Conservation (phyloP, 139 green algal species). For the Chlamydomonas eustigma region DNA sequence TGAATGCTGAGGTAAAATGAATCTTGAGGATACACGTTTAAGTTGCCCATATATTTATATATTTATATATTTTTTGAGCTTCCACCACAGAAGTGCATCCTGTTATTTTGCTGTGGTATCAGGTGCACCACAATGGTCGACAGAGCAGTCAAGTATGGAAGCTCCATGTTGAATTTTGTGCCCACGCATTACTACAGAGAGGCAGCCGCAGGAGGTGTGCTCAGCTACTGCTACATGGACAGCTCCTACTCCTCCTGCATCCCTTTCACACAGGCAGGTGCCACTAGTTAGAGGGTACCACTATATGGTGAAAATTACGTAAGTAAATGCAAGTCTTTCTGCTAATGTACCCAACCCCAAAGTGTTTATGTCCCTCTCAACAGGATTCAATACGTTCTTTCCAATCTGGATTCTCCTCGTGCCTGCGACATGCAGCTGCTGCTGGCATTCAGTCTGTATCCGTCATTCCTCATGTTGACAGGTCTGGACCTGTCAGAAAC, state of each 20-base stretch:
- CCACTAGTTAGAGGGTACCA: too few species aligned
- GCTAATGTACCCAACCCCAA: too few species aligned
- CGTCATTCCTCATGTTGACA: not conserved
- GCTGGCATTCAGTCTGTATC: not conserved
- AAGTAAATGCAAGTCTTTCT: too few species aligned
- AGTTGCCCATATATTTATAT: too few species aligned
- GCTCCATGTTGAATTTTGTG: slow-evolving; percentile 2
- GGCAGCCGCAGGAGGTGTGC: not conserved
- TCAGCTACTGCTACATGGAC: not conserved
- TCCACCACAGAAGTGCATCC: too few species aligned
- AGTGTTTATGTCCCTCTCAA: not conserved
- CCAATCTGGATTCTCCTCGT: not conserved
- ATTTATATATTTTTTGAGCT: too few species aligned
- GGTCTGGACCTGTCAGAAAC: too few species aligned
- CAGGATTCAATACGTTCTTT: not conserved
- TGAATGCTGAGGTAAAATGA: too few species aligned
- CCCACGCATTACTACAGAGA: slow-evolving; percentile 9
- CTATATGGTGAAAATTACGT: too few species aligned
- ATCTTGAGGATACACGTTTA: too few species aligned
- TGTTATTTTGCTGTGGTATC: too few species aligned
- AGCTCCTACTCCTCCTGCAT: slow-evolving; percentile 4
- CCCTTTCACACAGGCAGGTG: not conserved
- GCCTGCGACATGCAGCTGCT: not conserved
- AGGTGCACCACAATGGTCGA: slow-evolving; percentile 10
- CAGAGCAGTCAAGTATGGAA: slow-evolving; percentile 3